These are phyloP conservation scores for Cyberlindnera maclurae DNA, from an alignment of 805 yeast species.

Conservation along the genomic window DNA sequence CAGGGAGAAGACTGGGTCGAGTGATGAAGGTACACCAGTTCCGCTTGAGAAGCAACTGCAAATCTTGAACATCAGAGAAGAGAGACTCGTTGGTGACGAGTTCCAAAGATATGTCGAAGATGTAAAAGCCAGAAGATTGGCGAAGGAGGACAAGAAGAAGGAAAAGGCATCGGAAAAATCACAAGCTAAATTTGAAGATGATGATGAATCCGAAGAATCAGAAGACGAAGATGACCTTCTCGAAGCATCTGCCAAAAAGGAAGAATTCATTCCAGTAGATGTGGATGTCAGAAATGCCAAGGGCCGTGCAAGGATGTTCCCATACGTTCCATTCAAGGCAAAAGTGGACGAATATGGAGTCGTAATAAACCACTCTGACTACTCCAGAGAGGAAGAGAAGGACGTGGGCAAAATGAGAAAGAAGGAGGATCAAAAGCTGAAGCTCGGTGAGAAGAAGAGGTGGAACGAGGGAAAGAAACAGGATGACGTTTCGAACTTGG, in stretches of 20 bases:
- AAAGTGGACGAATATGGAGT: conserved; percentile 87
- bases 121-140: conserved; percentile 39
- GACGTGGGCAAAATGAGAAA: conserved; percentile 26
- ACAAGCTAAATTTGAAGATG: conserved; percentile 20
- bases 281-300: conserved; percentile 26
- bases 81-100: conserved; percentile 42
- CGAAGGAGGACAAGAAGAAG: conserved; percentile 25
- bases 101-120: conserved; percentile 39
- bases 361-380: conserved; percentile 58
- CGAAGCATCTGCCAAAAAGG: conserved; percentile 9
- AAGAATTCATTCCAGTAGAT: conserved; percentile 24
- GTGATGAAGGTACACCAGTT: conserved; percentile 59
- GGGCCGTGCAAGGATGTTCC: conserved; percentile 57
- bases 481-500: conserved; percentile 45
- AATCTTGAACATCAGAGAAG: conserved; percentile 38
- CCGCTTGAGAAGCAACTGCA: conserved; percentile 39
- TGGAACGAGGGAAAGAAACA: conserved; percentile 35
- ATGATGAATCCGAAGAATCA: conserved; percentile 19
- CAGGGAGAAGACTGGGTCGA: conserved; percentile 31
- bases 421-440: conserved; percentile 22
- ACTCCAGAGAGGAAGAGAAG: conserved; percentile 44
- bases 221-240: conserved; percentile 26
- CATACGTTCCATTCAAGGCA: conserved; percentile 50
- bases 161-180: conserved; percentile 25
- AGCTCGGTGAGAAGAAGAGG: conserved; percentile 28